Percentiles rank a stretch among this genome's conserved stretches.
These are phyloP conservation scores for Ophiognomonia clavigignenti-juglandacearum DNA, from an alignment of 2,329 filamentous ascomycete species.

Conservation along the genomic window DNA sequence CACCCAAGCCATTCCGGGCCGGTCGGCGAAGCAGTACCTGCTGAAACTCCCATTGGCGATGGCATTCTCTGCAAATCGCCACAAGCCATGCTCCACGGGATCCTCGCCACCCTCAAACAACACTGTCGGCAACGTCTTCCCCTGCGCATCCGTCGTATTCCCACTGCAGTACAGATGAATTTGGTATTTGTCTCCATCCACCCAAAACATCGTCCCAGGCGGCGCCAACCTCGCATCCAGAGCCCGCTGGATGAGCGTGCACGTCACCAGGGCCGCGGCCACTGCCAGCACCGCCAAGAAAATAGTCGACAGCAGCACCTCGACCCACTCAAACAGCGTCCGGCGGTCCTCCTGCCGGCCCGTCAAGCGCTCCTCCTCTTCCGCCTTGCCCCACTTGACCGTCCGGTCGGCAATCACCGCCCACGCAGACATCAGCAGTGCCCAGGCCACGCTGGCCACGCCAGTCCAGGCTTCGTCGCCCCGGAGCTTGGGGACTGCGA, in stretches of 20 bases:
- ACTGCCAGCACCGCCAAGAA: constrained; percentile 64
- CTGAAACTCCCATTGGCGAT: constrained; percentile 75
- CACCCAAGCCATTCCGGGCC: constrained; percentile 79
- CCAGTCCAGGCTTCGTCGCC: constrained; percentile 89
- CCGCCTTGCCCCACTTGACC: constrained; percentile 85
- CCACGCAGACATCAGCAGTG: constrained; percentile 73
- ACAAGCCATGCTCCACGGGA: constrained; percentile 73
- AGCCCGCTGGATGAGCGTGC: constrained; percentile 72
- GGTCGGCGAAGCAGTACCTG: constrained; percentile 93
- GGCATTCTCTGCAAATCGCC: constrained; percentile 72
- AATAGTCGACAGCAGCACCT: constrained; percentile 70
- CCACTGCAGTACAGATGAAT: constrained; percentile 84
- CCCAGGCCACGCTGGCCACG: constrained; percentile 81
- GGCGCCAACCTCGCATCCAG: constrained; percentile 70
- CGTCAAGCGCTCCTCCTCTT: constrained; percentile 89
- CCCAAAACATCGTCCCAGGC: constrained; percentile 71
- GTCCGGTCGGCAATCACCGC: constrained; percentile 73
- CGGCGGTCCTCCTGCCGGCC: constrained; percentile 82
- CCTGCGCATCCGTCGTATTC: constrained; percentile 55
- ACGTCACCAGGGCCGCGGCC: constrained; percentile 70
- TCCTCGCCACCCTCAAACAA: constrained; percentile 80
- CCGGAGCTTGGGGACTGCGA: constrained; percentile 68
- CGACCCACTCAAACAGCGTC: constrained; percentile 77
- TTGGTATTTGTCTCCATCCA: constrained; percentile 79
- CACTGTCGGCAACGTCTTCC: constrained; percentile 66